Conservation (phyloP, 345 rosid genomes). For the Turnera subulata region DNA sequence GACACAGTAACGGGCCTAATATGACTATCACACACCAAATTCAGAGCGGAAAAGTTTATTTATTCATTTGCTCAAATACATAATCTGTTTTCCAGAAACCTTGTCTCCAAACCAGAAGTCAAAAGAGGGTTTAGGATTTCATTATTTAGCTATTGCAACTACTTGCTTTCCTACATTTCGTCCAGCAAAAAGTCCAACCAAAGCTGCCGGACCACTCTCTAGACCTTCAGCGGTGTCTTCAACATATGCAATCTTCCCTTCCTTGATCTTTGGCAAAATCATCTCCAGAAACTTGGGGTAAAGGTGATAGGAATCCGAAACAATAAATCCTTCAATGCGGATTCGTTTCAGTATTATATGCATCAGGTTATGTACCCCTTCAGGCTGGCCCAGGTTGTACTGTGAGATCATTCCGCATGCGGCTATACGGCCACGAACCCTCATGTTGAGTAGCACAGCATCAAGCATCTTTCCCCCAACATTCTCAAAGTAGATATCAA, state of each 20-base stretch:
- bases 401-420: constrained; percentile 18
- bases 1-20: too few relatives aligned
- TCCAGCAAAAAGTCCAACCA: constrained; percentile 11
- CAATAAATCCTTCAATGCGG: constrained; percentile 21
- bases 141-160: too few relatives aligned
- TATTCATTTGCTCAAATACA: too few relatives aligned
- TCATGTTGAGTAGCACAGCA: constrained; percentile 13
- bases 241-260: constrained; percentile 2
- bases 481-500: constrained; percentile 14
- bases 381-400: constrained; percentile 12
- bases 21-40: too few relatives aligned
- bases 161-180: constrained; percentile 6
- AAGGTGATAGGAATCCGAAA: not conserved
- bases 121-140: too few relatives aligned
- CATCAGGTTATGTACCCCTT: constrained; percentile 24
- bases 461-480: constrained; percentile 20
- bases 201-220: constrained; percentile 14
- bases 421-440: constrained; percentile 6
- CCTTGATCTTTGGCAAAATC: constrained; percentile 10
- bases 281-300: constrained; percentile 15
- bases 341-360: constrained; percentile 14
- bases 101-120: too few relatives aligned
- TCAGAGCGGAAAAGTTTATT: too few relatives aligned
- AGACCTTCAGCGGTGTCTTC: constrained; percentile 17
- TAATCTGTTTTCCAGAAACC: too few relatives aligned